Conservation (phyloP, 768 basidiomycete species). For the Mrakia blollopis region DNA sequence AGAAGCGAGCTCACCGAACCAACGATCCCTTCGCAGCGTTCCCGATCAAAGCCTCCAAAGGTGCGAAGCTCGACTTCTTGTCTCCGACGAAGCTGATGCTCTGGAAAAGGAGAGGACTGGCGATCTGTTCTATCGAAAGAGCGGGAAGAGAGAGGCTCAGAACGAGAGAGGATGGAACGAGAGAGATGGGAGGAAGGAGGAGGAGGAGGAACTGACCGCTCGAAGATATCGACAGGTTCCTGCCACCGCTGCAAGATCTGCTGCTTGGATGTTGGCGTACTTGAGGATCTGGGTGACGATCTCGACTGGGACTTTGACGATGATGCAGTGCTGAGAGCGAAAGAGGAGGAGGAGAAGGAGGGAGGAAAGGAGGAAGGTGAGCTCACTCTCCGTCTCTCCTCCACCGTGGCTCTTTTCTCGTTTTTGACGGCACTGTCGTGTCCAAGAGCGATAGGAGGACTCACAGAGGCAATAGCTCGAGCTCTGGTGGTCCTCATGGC, state of each 20-base stretch:
- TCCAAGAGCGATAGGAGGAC: not conserved
- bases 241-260: not conserved
- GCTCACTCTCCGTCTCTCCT: not conserved
- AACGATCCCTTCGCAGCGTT: not conserved
- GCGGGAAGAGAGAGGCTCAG: not conserved
- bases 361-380: not conserved
- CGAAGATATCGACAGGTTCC: not conserved
- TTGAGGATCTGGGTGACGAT: constrained; percentile 7
- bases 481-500: not conserved
- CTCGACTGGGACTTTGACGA: not conserved
- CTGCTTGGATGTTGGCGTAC: not conserved
- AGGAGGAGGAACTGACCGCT: not conserved
- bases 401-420: not conserved
- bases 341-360: not conserved
- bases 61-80: constrained; percentile 1
- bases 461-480: not conserved
- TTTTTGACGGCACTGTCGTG: not conserved
- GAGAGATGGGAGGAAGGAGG: too few relatives aligned
- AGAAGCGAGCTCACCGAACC: not conserved
- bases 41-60: not conserved
- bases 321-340: not conserved
- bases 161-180: too few relatives aligned
- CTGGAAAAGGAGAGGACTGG: not conserved
- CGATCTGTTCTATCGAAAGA: not conserved
- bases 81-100: not conserved